Evolutionary conservation across 306 rosid species (phyloP).

Genomic region (Cucumis hystrix): DNA sequence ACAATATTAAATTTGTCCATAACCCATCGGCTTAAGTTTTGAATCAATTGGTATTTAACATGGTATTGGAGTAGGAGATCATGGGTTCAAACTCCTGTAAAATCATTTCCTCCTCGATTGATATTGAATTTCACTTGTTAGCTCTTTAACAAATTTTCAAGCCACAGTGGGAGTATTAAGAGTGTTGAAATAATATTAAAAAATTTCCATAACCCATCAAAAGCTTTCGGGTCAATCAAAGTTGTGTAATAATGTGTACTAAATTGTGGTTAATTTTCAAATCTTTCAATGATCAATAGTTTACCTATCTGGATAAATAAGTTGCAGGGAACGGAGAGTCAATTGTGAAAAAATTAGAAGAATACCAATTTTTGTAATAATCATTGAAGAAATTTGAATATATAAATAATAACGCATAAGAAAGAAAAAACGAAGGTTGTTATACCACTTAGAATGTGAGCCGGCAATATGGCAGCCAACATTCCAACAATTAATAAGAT

Average conservation of each 20-base stretch:
- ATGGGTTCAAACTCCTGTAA: too few relatives aligned
- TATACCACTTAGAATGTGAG: not conserved
- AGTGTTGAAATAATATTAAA: too few relatives aligned
- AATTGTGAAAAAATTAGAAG: not conserved
- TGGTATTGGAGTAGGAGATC: too few relatives aligned
- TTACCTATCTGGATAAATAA: not conserved
- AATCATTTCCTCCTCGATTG: too few relatives aligned
- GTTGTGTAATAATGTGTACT: not conserved
- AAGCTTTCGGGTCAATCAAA: too few relatives aligned
- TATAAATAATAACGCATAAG: not conserved
- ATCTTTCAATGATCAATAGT: not conserved
- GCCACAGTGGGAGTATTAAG: too few relatives aligned
- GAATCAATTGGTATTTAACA: too few relatives aligned
- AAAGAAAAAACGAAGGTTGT: not conserved
- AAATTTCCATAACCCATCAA: too few relatives aligned
- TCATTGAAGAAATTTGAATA: not conserved
- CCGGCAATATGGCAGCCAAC: not conserved
- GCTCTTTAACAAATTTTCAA: too few relatives aligned
- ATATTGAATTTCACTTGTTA: too few relatives aligned
- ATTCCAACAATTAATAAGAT: not conserved
- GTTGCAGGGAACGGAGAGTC: not conserved
- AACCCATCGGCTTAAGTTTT: too few relatives aligned
- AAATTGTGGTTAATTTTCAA: not conserved
- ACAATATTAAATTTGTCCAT: too few relatives aligned
- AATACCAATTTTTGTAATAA: not conserved